Percentiles rank a stretch among this genome's conserved stretches.
Conservation (phyloP, 129 eudicot genomes). For the sunflower (Helianthus annuus) region HanXRQr2.0-SUNRISE NC_035446.2:94553651-94554150, state of each 20-base stretch:
- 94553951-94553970: slow-evolving; percentile 79
- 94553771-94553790: too few relatives aligned
- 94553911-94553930: slow-evolving; percentile 83
- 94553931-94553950: slow-evolving; percentile 58
- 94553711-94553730: slow-evolving; percentile 53
- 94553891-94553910: slow-evolving; percentile 62
- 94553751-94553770: too few relatives aligned
- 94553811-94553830: slow-evolving; percentile 35
- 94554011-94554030: slow-evolving; percentile 29
- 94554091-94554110: slow-evolving; percentile 89
- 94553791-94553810: background rate
- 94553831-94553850: slow-evolving; percentile 44
- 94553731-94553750: slow-evolving; percentile 37
- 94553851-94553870: slow-evolving; percentile 67
- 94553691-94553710: slow-evolving; percentile 57
- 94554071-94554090: slow-evolving; percentile 76
- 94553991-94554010: slow-evolving; percentile 62
- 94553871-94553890: slow-evolving; percentile 47
- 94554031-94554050: too few relatives aligned
- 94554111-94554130: slow-evolving; percentile 71
- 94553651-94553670: slow-evolving; percentile 54
- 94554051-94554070: slow-evolving; percentile 30
- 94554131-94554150: slow-evolving; percentile 74
- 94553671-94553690: slow-evolving; percentile 52
- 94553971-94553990: slow-evolving; percentile 72